Evolutionary conservation across 2,329 filamentous ascomycete species (phyloP).

Genomic region (Mollisia scopiformis): DNA sequence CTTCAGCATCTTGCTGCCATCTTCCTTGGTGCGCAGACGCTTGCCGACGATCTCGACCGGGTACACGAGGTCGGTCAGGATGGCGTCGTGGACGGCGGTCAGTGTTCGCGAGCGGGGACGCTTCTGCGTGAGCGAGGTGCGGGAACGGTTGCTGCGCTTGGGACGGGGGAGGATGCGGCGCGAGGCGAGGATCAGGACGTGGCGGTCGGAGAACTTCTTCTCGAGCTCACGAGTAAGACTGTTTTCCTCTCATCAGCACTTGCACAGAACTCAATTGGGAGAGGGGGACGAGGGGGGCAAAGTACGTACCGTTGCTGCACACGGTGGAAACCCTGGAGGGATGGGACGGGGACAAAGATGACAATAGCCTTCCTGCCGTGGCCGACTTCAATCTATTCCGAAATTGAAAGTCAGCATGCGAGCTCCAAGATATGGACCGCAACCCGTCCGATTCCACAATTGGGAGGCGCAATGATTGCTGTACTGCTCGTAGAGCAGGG

Average conservation of each 20-base stretch:
- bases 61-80: slow-evolving; percentile 97
- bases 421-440: slow-evolving; percentile 75
- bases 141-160: slow-evolving; percentile 96
- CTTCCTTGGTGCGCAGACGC: slow-evolving; percentile 98
- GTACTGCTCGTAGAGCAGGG: too few species aligned
- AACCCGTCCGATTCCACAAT: slow-evolving; percentile 72
- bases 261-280: background rate
- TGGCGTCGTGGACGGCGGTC: slow-evolving; percentile 97
- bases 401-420: slow-evolving; percentile 72
- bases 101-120: slow-evolving; percentile 96
- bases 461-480: slow-evolving; percentile 6
- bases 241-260: slow-evolving; percentile 5
- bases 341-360: slow-evolving; percentile 99
- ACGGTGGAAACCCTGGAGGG: slow-evolving; percentile 98
- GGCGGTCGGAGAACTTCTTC: slow-evolving; percentile 99
- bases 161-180: slow-evolving; percentile 98
- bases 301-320: slow-evolving; percentile 95
- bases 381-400: slow-evolving; percentile 96
- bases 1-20: slow-evolving; percentile 98
- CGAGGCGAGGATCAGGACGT: slow-evolving; percentile 98
- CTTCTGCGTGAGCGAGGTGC: slow-evolving; percentile 98
- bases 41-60: slow-evolving; percentile 99
- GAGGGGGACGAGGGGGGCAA: background rate
- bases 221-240: slow-evolving; percentile 99
- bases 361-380: slow-evolving; percentile 99